Base-by-base conservation (phyloP, 805 yeast genomes). In the Zygosaccharomyces lentus region DNA sequence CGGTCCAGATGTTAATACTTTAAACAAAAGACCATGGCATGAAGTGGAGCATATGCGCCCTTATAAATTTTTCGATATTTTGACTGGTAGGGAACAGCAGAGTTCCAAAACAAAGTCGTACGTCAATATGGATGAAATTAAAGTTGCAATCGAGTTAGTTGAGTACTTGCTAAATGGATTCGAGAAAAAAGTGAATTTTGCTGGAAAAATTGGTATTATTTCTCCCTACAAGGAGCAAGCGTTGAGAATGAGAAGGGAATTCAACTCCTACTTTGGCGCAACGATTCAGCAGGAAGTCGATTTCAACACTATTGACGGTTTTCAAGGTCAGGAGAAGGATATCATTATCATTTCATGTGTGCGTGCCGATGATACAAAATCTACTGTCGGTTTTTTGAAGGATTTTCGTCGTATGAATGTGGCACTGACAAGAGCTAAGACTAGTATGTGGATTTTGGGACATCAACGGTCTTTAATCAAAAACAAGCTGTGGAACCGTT, bases 251-350 rank as follows among this genome's bases (percentile, higher is more conserved):
- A 77, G 77, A 52, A 72, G 74, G 15, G 64, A 73, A 1, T 91
- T 93, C 57, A 62, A 68, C 5, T 69, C 70, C 12, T 69, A 70
- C 44, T 84, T 76, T 57, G 98, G 98, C 9, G 69, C 69, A 2
- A 59, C 69, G 3, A 83, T 91, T 27, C 63, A 75, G 15, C 73
- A 77, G 25, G 82, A 78, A 43, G 80, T 95, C 40, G 95, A 87
- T 60, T 89, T 93, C 68, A 89, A 90, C 60, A 88, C 99, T 0
- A 89, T 93, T 49, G 99, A 93, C 74, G 99, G 98, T 1, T 93
- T 90, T 63, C 99, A 89, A 70, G 97, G 96, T 52, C 98, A 93
- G 66, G 99, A 93, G 62, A 93, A 91, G 65, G 97, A 91, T 52
- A 80, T 93, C 38, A 86, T 93, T 51, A 78, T 93, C 40, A 83